These are phyloP conservation scores for Colletotrichum ledebouriae DNA, from an alignment of 2,329 filamentous ascomycete genomes.

Conservation along the genomic window DNA sequence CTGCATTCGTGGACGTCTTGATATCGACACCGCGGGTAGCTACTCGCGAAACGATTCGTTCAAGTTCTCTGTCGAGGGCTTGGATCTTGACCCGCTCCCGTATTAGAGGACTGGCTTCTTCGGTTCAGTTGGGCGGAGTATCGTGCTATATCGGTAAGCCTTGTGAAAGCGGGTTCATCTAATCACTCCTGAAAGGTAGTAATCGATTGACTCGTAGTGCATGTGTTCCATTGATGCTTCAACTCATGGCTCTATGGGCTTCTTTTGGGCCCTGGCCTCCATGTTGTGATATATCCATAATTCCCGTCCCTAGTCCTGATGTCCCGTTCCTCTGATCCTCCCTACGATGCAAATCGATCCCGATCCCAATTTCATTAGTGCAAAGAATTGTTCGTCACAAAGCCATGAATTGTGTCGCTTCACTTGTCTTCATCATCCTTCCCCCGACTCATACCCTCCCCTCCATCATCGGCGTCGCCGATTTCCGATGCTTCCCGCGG, in stretches of 20 bases:
- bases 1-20: slow-evolving; percentile 83
- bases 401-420: neutral
- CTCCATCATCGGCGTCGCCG: slow-evolving; percentile 49
- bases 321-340: slow-evolving; percentile 12
- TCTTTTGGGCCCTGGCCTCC: slow-evolving; percentile 10
- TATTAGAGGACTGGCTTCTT: slow-evolving; percentile 51
- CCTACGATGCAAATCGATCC: slow-evolving; percentile 28
- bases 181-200: neutral
- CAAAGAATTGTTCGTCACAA: slow-evolving; percentile 31
- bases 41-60: slow-evolving; percentile 81
- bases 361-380: slow-evolving; percentile 25
- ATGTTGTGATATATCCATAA: slow-evolving; percentile 36
- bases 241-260: slow-evolving; percentile 15
- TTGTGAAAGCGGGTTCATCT: neutral
- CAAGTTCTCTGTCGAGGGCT: slow-evolving; percentile 69
- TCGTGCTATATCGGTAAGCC: neutral
- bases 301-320: slow-evolving; percentile 4
- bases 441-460: slow-evolving; percentile 48
- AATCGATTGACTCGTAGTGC: slow-evolving; percentile 28
- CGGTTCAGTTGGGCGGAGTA: neutral
- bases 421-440: slow-evolving; percentile 47
- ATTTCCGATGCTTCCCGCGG: slow-evolving; percentile 58
- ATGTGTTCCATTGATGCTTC: slow-evolving; percentile 32
- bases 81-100: slow-evolving; percentile 70
- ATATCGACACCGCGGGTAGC: slow-evolving; percentile 86